Conservation (phyloP, 495 filamentous ascomycete genomes). For the Penicillium taxi region DNA sequence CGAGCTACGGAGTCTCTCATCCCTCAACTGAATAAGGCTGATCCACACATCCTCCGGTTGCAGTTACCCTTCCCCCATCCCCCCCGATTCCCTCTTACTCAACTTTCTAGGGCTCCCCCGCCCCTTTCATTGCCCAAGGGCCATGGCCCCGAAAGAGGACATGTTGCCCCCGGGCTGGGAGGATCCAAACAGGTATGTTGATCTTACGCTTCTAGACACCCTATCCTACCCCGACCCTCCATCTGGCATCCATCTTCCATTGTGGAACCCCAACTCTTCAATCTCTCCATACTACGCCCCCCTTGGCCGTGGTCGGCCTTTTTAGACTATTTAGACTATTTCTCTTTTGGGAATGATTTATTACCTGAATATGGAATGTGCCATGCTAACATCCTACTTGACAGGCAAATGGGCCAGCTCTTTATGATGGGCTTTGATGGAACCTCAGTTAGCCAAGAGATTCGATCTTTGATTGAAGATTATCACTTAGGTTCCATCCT, state of each 20-base stretch:
- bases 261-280: conserved; percentile 17
- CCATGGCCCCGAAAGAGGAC: conserved; percentile 45
- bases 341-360: conserved; percentile 7
- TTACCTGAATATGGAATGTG: conserved; percentile 19
- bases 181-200: conserved; percentile 41
- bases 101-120: too few species aligned
- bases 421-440: conserved; percentile 96
- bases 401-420: conserved; percentile 70
- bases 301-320: not conserved
- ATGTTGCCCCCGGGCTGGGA: conserved; percentile 44
- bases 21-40: not conserved
- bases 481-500: conserved; percentile 80
- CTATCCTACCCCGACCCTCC: conserved; percentile 2
- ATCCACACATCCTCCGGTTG: conserved; percentile 8
- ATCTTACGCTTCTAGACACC: conserved; percentile 6
- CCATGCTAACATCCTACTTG: conserved; percentile 17
- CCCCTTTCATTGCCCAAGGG: conserved; percentile 29
- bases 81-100: conserved; percentile 32
- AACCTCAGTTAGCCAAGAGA: conserved; percentile 76
- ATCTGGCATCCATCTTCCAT: conserved; percentile 3
- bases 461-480: conserved; percentile 73
- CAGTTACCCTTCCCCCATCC: conserved; percentile 8
- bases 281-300: not conserved
- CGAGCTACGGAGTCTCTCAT: conserved; percentile 12
- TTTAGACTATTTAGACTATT: conserved; percentile 12